Conservation (phyloP, 2,329 filamentous ascomycete genomes). For the Stemphylium beticola region DNA sequence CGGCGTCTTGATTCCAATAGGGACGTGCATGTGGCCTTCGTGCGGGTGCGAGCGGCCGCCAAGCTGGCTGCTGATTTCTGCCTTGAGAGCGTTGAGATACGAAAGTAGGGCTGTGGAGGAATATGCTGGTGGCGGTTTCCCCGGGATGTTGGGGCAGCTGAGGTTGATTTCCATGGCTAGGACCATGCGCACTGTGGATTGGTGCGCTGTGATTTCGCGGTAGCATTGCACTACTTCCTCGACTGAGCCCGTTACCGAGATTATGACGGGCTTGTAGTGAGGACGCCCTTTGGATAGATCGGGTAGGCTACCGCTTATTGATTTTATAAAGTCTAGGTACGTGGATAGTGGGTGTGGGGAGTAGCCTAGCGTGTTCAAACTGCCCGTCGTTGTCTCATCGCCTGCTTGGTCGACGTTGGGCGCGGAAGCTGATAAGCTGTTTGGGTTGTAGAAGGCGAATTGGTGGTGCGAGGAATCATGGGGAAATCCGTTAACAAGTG, state of each 20-base stretch:
- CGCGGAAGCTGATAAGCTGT: slow-evolving; percentile 36
- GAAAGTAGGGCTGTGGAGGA: slow-evolving; percentile 56
- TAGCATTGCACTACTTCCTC: slow-evolving; percentile 66
- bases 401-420: slow-evolving; percentile 26
- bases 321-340: slow-evolving; percentile 65
- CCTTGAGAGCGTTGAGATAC: slow-evolving; percentile 62
- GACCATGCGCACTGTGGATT: slow-evolving; percentile 50
- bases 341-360: slow-evolving; percentile 65
- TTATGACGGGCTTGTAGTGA: slow-evolving; percentile 64
- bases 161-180: slow-evolving; percentile 79
- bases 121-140: slow-evolving; percentile 74
- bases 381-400: slow-evolving; percentile 34
- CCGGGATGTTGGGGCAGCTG: slow-evolving; percentile 76
- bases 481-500: slow-evolving; percentile 67
- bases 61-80: slow-evolving; percentile 31
- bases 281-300: slow-evolving; percentile 1
- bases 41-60: slow-evolving; percentile 9
- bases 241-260: slow-evolving; percentile 72
- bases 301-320: slow-evolving; percentile 49
- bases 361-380: slow-evolving; percentile 76
- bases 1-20: slow-evolving; percentile 74
- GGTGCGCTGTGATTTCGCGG: slow-evolving; percentile 50
- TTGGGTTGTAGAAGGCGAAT: slow-evolving; percentile 68
- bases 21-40: slow-evolving; percentile 45
- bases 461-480: slow-evolving; percentile 68